These are phyloP conservation scores for Acer campestre DNA, from an alignment of 345 rosid genomes.

Conservation along the genomic window DNA sequence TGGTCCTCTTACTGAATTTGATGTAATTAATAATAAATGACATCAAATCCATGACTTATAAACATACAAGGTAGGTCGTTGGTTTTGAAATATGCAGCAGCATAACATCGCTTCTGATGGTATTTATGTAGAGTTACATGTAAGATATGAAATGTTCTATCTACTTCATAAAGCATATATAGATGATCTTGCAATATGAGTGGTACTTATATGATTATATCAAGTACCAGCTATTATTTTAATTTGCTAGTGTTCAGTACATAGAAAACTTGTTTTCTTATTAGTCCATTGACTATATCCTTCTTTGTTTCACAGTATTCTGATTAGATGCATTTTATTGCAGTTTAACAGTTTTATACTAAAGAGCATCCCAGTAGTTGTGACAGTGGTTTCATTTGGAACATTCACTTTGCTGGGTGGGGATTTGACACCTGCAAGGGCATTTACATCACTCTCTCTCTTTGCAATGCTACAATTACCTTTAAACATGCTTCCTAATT, in stretches of 20 bases:
- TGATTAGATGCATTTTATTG: slow-evolving; percentile 29
- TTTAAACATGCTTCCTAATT: slow-evolving; percentile 82
- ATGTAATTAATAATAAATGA: not conserved
- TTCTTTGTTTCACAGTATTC: slow-evolving; percentile 17
- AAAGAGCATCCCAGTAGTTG: slow-evolving; percentile 85
- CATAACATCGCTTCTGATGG: not conserved
- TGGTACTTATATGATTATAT: not conserved
- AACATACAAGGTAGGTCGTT: not conserved
- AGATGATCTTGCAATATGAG: not conserved
- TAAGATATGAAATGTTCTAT: not conserved
- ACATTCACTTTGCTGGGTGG: slow-evolving; percentile 91
- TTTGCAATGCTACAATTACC: slow-evolving; percentile 81
- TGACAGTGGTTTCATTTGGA: slow-evolving; percentile 89
- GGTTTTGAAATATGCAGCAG: not conserved
- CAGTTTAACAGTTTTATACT: slow-evolving; percentile 87
- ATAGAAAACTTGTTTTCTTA: not conserved
- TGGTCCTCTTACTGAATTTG: not conserved
- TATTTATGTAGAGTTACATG: not conserved
- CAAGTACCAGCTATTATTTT: not conserved
- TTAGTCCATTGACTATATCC: not conserved
- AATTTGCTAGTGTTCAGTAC: not conserved
- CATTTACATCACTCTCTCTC: slow-evolving; percentile 95
- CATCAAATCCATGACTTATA: not conserved
- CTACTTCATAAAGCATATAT: not conserved
- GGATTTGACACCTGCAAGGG: slow-evolving; percentile 89